Evolutionary conservation across 2,329 filamentous ascomycete species (phyloP).

Genomic region (Xylaria sp.): DNA sequence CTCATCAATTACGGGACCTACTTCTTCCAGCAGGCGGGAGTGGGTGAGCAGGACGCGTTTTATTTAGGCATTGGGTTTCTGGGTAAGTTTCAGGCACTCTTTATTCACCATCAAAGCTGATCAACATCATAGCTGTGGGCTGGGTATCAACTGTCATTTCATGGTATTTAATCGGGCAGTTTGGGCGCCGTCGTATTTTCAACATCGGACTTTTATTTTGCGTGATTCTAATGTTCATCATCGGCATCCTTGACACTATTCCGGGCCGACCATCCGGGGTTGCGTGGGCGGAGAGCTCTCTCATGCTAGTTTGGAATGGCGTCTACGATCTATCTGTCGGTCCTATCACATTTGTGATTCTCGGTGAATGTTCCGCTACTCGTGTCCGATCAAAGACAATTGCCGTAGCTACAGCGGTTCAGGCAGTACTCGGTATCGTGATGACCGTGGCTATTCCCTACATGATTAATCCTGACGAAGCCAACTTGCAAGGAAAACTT

Average conservation of each 20-base stretch:
- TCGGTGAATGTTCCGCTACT: constrained; percentile 63
- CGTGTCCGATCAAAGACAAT: constrained; percentile 59
- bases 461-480: constrained; percentile 58
- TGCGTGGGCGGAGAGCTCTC: constrained; percentile 60
- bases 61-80: constrained; percentile 65
- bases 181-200: constrained; percentile 65
- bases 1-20: constrained; percentile 74
- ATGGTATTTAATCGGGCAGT: constrained; percentile 61
- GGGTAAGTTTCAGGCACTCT: constrained; percentile 45
- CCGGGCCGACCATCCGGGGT: constrained; percentile 54
- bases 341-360: constrained; percentile 63
- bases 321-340: constrained; percentile 65
- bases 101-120: constrained; percentile 27
- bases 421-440: constrained; percentile 55
- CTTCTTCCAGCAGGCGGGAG: constrained; percentile 68
- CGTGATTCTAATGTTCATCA: constrained; percentile 58
- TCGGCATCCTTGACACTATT: constrained; percentile 60
- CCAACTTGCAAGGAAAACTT: constrained; percentile 57
- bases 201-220: constrained; percentile 59
- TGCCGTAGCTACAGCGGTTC: constrained; percentile 57
- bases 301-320: constrained; percentile 64
- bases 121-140: constrained; percentile 54
- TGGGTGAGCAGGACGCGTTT: constrained; percentile 61
- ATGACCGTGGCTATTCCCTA: constrained; percentile 59
- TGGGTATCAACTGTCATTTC: constrained; percentile 65